A percentile compares a stretch with the other conserved stretches of the same genome.
phyloP scores from a whole-genome alignment of 441 rosid species.

The Jatropha podagrica region DNA sequence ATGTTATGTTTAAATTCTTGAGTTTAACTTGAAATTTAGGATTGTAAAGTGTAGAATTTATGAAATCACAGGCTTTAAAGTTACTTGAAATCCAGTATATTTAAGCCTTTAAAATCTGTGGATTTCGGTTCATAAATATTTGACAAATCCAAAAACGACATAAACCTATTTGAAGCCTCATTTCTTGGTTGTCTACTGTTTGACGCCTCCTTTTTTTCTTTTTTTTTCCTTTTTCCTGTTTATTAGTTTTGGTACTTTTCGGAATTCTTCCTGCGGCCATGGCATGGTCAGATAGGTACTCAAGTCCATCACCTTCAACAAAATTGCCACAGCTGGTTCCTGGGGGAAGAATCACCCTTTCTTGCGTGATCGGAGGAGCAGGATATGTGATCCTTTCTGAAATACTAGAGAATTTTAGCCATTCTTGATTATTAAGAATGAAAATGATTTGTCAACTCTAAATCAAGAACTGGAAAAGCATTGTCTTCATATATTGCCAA shows the following conservation, averaged over 20 bases:
- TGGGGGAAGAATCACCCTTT: slow-evolving; percentile 69
- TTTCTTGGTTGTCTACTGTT: neutral
- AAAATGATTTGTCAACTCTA: no score
- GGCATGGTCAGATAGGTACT: slow-evolving; percentile 89
- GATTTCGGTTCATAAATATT: no score
- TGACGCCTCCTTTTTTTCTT: neutral
- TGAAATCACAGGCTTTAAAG: no score
- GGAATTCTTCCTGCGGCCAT: slow-evolving; percentile 86
- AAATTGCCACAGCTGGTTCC: slow-evolving; percentile 56
- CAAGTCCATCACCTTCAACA: slow-evolving; percentile 34
- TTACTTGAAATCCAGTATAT: no score
- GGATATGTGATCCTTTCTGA: slow-evolving; percentile 62
- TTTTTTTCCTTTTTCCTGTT: neutral
- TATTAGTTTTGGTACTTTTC: slow-evolving; percentile 65
- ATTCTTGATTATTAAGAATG: slow-evolving; percentile 9
- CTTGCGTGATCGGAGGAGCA: slow-evolving; percentile 55
- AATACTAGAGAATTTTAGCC: slow-evolving; percentile 42
- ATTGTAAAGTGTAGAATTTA: no score
- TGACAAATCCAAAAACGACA: no score
- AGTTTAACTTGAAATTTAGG: no score
- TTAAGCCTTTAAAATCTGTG: no score
- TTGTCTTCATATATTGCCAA: no score
- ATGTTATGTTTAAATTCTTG: no score
- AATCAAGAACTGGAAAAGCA: no score
- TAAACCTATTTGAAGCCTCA: neutral